Evolutionary conservation across 768 basidiomycete genomes (phyloP).

Genomic region (Mycena amicta): DNA sequence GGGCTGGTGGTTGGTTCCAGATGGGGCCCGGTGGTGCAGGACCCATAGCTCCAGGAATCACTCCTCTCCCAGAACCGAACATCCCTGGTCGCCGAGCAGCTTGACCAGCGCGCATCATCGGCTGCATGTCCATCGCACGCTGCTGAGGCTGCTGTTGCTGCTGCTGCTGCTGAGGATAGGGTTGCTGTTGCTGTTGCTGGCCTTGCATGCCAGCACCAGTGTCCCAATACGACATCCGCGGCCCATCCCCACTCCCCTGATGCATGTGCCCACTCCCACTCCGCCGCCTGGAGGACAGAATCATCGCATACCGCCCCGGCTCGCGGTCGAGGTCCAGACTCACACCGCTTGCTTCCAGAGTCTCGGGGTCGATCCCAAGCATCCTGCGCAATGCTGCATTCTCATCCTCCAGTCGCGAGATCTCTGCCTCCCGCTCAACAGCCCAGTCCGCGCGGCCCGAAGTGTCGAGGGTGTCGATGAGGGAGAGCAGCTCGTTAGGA

Average conservation of each 20-base stretch:
- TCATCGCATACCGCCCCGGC: constrained; percentile 40
- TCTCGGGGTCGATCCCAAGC: constrained; percentile 71
- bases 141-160: constrained; percentile 38
- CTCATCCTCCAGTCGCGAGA: constrained; percentile 77
- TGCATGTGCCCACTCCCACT: constrained; percentile 26
- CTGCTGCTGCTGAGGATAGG: constrained; percentile 26
- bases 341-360: constrained; percentile 55
- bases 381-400: constrained; percentile 77
- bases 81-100: constrained; percentile 60
- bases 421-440: constrained; percentile 84
- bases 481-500: constrained; percentile 42
- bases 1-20: constrained; percentile 30
- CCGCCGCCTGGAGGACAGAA: constrained; percentile 37
- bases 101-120: constrained; percentile 53
- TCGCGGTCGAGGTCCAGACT: constrained; percentile 53
- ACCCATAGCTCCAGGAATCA: constrained; percentile 34
- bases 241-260: constrained; percentile 25
- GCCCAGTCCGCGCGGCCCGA: constrained; percentile 76
- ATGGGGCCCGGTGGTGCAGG: constrained; percentile 34
- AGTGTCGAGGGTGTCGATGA: constrained; percentile 47
- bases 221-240: constrained; percentile 35
- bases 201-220: constrained; percentile 2
- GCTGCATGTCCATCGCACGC: constrained; percentile 53
- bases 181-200: constrained; percentile 22
- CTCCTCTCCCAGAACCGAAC: constrained; percentile 50